A percentile compares a stretch with the other conserved stretches of the same genome.
Conservation (phyloP, 139 green algal genomes). For the Pedinophyceae sp. region DNA sequence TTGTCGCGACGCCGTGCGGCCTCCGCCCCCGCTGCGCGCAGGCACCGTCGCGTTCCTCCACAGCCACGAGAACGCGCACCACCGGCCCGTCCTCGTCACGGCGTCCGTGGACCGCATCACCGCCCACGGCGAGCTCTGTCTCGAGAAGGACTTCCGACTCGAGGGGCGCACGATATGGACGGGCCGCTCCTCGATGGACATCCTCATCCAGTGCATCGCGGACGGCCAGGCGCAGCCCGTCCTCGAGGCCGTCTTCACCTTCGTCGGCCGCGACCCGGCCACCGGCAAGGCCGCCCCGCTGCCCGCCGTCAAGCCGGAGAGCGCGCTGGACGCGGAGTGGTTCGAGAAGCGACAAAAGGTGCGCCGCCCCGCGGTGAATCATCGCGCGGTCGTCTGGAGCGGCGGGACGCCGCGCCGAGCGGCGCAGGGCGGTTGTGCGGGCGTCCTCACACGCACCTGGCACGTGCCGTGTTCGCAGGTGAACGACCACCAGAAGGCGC, state of each 20-base stretch:
- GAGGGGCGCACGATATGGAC: constrained; percentile 4
- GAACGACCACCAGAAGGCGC: too few relatives aligned
- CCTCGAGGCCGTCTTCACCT: constrained; percentile 17
- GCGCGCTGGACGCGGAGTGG: constrained; percentile 1
- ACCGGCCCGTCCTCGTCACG: too few relatives aligned
- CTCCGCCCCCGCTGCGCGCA: too few relatives aligned
- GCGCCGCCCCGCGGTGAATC: too few relatives aligned
- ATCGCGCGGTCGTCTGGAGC: too few relatives aligned
- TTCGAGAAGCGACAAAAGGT: not conserved
- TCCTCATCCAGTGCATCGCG: constrained; percentile 1
- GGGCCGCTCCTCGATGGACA: constrained; percentile 13
- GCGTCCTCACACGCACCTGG: too few relatives aligned
- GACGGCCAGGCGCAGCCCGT: not conserved
- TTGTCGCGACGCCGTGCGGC: too few relatives aligned
- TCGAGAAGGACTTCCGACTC: not conserved
- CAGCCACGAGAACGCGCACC: too few relatives aligned
- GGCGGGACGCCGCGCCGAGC: too few relatives aligned
- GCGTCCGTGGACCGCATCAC: constrained; percentile 3
- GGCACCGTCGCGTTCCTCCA: not conserved
- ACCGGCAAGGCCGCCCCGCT: constrained; percentile 13
- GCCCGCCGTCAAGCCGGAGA: constrained; percentile 12
- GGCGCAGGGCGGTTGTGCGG: too few relatives aligned
- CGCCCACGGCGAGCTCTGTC: too few relatives aligned
- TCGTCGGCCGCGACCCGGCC: constrained; percentile 17
- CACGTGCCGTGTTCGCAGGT: too few relatives aligned